phyloP scores from a whole-genome alignment of 2,329 filamentous ascomycete genomes.

The Lasiodiplodia hormozganensis region DNA sequence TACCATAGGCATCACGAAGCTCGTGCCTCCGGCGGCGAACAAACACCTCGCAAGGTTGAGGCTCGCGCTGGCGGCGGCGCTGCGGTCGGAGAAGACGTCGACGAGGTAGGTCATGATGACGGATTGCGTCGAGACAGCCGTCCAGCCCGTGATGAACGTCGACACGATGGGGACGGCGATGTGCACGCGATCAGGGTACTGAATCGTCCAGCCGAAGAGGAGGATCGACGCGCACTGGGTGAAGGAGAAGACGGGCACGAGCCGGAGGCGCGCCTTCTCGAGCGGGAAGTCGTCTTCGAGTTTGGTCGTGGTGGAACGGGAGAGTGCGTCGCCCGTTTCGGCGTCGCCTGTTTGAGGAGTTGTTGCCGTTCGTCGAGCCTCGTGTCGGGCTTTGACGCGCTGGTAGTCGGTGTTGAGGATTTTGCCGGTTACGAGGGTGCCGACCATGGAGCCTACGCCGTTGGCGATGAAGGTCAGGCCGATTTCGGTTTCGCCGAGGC shows the following conservation, averaged over 20 bases:
- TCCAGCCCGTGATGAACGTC: constrained; percentile 61
- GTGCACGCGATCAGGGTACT: constrained; percentile 35
- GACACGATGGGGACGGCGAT: constrained; percentile 59
- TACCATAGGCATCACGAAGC: neutral
- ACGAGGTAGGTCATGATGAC: constrained; percentile 61
- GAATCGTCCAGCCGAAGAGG: constrained; percentile 61
- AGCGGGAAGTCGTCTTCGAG: constrained; percentile 51
- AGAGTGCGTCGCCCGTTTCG: constrained; percentile 47
- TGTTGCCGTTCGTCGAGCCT: constrained; percentile 36
- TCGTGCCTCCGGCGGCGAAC: constrained; percentile 56
- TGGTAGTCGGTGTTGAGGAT: constrained; percentile 61
- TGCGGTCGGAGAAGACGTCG: constrained; percentile 59
- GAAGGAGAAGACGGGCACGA: constrained; percentile 54
- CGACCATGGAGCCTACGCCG: constrained; percentile 62
- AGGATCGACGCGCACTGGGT: constrained; percentile 56
- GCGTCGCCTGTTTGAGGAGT: neutral
- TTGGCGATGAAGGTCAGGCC: constrained; percentile 63
- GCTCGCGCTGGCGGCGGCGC: constrained; percentile 60
- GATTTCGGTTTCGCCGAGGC: constrained; percentile 53
- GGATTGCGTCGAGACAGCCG: constrained; percentile 57
- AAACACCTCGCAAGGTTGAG: constrained; percentile 62
- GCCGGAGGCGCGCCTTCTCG: constrained; percentile 59
- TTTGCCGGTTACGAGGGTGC: constrained; percentile 60
- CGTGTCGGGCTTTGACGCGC: constrained; percentile 50
- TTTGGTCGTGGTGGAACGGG: neutral